Evolutionary conservation across 1,139 yeast species (phyloP), one percentile per base, ranked within the genome.

Genomic region (Saccharomycopsis crataegensis): DNA sequence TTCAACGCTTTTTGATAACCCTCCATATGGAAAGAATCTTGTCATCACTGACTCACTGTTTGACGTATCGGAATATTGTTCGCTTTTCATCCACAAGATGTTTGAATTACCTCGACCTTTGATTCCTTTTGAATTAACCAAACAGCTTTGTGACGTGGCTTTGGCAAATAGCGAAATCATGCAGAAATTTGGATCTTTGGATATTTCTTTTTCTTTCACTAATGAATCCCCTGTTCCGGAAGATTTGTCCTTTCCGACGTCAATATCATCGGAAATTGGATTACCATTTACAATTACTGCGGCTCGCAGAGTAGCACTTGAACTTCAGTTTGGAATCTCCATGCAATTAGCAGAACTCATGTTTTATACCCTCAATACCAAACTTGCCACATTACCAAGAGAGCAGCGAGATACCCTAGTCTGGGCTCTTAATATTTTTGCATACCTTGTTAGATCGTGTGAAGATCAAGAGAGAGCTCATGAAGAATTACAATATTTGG

Each of bases 401-500:
- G 41, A 40, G 11, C 41, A 31, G 36, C 33, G 33, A n/a, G 45
- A 47, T n/a, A 9, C 28, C 11, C 33, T 54, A n/a, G 36, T 48
- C 6, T 54, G 28, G n/a, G 16, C 44, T 22, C 32, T 54, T 6
- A 54, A 54, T 36, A 49, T 54, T 4, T 45, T 54, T 33, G 36
- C 40, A 8, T 49, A 47, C 14, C 34, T 52, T 16, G 44, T 51
- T 9, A 38, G 28, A 16, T 11, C 50, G 22, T 32, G 44, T 38
- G 33, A 41, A 17, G 6, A 9, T 7, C 11, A 48, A 40, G 14
- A 12, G 16, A 6, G 45, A 14, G 28, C 28, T 22, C 9, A 38
- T 43, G 50, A 50, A 22, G 48, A 54, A 37, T 40, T 52, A 8
- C 53, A 52, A 36, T 51, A 54, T 32, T 49, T 54, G 11, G 34